phyloP scores from a whole-genome alignment of 1,139 yeast species.

The Pneumocystis sp. region DNA sequence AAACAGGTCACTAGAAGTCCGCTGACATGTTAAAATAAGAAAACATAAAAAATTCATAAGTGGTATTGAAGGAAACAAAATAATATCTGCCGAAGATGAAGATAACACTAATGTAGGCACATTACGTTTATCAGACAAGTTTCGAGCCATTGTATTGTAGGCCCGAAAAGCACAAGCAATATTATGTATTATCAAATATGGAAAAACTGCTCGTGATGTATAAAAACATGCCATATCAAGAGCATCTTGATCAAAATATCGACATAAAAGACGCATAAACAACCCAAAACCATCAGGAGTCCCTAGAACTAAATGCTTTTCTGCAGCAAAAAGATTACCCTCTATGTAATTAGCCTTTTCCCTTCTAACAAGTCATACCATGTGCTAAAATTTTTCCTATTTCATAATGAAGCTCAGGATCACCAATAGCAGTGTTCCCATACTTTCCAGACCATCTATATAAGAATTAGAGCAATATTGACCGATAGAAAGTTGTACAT shows the following conservation, averaged over 20 bases:
- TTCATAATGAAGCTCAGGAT: constrained; percentile 56
- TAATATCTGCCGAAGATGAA: constrained; percentile 11
- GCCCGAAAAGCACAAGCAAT: constrained; percentile 34
- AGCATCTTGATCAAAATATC: constrained; percentile 36
- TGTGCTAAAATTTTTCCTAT: constrained; percentile 49
- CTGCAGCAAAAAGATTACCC: constrained; percentile 34
- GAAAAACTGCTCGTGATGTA: constrained; percentile 49
- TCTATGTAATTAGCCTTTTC: constrained; percentile 10
- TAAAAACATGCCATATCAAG: constrained; percentile 36
- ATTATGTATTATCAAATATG: constrained; percentile 52
- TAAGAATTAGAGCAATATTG: not conserved
- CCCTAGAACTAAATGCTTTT: constrained; percentile 52
- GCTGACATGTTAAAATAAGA: constrained; percentile 45
- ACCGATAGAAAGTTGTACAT: not conserved
- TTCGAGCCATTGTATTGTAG: constrained; percentile 12
- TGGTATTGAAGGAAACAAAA: constrained; percentile 17
- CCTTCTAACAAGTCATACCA: constrained; percentile 13
- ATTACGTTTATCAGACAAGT: not conserved
- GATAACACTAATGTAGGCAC: not conserved
- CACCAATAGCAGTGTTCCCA: constrained; percentile 47
- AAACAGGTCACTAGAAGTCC: constrained; percentile 37
- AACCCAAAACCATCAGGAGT: constrained; percentile 42
- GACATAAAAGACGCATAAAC: constrained; percentile 40
- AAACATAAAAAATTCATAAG: constrained; percentile 58
- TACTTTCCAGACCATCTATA: constrained; percentile 41